Evolutionary conservation across 2,329 filamentous ascomycete species (phyloP), one percentile per base, ranked within the genome.

Genomic region (Parascedosporium putredinis): DNA sequence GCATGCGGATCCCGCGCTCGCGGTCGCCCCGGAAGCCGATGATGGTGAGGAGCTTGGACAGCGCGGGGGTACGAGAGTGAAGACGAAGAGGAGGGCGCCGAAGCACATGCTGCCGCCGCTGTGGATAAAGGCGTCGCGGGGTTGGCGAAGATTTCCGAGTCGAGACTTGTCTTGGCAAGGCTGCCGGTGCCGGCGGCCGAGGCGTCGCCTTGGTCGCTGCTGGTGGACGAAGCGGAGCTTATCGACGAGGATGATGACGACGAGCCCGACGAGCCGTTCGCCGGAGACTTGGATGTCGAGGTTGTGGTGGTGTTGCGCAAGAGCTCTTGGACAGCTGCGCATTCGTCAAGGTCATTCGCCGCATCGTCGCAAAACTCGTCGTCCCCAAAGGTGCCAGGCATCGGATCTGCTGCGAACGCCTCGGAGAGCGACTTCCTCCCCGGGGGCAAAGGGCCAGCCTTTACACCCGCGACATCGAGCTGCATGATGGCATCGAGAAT

Each of bases 1-100:
- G 79, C 79, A 96, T 85, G 34, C 77, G 74, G 27, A 96, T 74
- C 8, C 90, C 93, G 34, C 84, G 77, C 54, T 88, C 81, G 40
- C 90, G 83, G 62, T 97, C 90, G 27, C 93, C 93, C 53, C 80
- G 83, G 68, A 97, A 97, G 1, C 93, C 93, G 25, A 96, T 85
- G 38, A 97, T 84, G 52, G 84, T 87, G 3, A 97, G 74, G 1
- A 98, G 76, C 50, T 81, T 85, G n/a, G 80, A 84, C 64, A 97
- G 95, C 0, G 90, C 81, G 0, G 93, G 93, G 93, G 94, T 1
- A 97, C 82, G 70, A 97, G 85, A 10, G 88, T 94, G n/a, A 97
- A 82, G 49, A 97, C 74, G 1, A 97, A 74, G 12, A 94, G 75
- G 1, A 97, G 69, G 27, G 94, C 76, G 3, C 93, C 93, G 59